Evolutionary conservation across 164 flowering plant species (phyloP).

Genomic region (Vitis rupestris): DNA sequence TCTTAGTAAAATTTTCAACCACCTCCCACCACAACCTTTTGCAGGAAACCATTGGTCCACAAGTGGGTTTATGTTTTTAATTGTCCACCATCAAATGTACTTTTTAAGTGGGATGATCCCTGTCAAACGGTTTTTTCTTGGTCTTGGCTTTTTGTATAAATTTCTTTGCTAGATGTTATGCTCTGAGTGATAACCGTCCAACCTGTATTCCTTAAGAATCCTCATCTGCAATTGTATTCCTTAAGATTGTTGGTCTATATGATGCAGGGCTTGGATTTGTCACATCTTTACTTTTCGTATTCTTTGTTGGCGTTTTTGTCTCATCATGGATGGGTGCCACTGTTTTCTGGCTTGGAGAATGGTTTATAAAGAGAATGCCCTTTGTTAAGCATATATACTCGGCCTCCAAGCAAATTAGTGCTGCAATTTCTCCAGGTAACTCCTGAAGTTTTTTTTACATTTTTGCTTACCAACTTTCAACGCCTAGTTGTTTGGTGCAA

Average conservation of each 20-base stretch:
- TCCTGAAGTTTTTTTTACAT: not conserved
- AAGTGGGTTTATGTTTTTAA: no score
- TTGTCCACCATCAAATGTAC: no score
- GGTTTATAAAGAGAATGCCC: slow-evolving; percentile 85
- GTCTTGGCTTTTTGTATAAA: not conserved
- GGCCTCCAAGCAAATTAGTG: slow-evolving; percentile 87
- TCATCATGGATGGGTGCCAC: slow-evolving; percentile 91
- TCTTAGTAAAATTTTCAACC: no score
- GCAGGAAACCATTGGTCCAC: no score
- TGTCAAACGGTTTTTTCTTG: no score
- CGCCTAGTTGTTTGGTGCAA: not conserved
- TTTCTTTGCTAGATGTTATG: not conserved
- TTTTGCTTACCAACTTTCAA: not conserved
- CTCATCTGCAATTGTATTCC: not conserved
- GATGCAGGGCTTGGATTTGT: slow-evolving; percentile 85
- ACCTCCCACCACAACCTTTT: no score
- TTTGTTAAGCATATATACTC: slow-evolving; percentile 76
- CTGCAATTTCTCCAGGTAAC: slow-evolving; percentile 87
- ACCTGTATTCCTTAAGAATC: not conserved
- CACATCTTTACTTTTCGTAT: slow-evolving; percentile 74
- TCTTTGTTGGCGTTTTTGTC: slow-evolving; percentile 77
- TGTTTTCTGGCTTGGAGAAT: slow-evolving; percentile 80
- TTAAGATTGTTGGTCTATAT: slow-evolving; percentile 7
- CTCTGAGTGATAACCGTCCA: not conserved
- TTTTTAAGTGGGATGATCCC: no score